Base-by-base conservation (phyloP, 1,284 basidiomycete species). In the Flammula alnicola region DNA sequence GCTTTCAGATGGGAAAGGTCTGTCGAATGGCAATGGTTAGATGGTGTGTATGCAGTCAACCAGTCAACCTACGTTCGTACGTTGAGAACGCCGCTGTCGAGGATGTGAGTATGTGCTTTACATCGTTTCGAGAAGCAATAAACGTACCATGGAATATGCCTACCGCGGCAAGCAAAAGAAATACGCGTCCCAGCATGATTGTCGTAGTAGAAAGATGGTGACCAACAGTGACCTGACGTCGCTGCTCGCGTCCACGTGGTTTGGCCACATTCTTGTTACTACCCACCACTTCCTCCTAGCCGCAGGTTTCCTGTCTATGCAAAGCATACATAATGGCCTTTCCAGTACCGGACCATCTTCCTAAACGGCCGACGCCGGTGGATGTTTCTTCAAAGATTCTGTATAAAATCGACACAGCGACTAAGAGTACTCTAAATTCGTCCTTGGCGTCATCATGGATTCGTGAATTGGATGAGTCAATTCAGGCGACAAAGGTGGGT, bases 1-100 rank as follows among this genome's bases (percentile, higher is more conserved):
- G 86, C 85, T 60, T 91, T 91, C 54, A 89, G 62, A 57, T 82
- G 81, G 6, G 88, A 88, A 38, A 88, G 65, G 65, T 91, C 88
- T 91, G 56, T 27, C 46, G 12, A 29, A 25, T 49, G 11, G 57
- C n/a, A 29, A 38, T 27, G 10, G 19, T 20, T 25, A 47, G 33
- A 12, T 19, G 25, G 31, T 42, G 26, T 12, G 16, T 17, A 1
- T 9, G 36, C 12, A 11, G 4, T 38, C 12, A 43, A 8, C 22
- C 9, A 1, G 12, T 36, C 45, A 22, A 73, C 84, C 64, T 53
- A 85, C 88, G 80, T 71, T 91, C 87, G 65, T 88, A 79, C 16
- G 76, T 72, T 3, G 75, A 76, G 57, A 72, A 74, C 29, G 71
- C 65, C 35, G 74, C 76, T 77, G 39, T 22, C 11, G 30, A 49